A percentile compares a stretch with the other conserved stretches of the same genome.
phyloP scores from a whole-genome alignment of 139 green algal species.

The Astrephomene gubernaculifera region DNA sequence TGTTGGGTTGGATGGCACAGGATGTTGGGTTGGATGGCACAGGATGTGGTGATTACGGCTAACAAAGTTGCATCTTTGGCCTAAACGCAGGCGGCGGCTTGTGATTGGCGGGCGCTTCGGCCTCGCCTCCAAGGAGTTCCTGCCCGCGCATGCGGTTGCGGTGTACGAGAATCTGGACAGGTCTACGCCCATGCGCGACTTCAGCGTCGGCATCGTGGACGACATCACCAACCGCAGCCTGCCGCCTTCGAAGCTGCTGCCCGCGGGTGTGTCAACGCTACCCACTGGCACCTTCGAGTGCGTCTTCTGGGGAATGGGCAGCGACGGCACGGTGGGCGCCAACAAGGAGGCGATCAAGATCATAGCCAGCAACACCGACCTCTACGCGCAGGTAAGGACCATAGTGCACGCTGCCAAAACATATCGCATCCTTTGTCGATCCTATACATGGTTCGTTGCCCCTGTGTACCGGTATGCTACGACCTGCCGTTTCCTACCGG shows the following conservation, averaged over 20 bases:
- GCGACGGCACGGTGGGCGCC: slow-evolving; percentile 70
- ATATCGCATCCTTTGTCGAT: too few relatives aligned
- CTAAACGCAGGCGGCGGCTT: slow-evolving; percentile 20
- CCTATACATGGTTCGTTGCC: too few relatives aligned
- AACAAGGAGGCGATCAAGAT: slow-evolving; percentile 78
- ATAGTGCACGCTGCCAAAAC: too few relatives aligned
- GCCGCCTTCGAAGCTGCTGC: slow-evolving; percentile 41
- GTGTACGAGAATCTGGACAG: slow-evolving; percentile 65
- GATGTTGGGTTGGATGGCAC: too few relatives aligned
- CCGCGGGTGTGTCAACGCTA: slow-evolving; percentile 43
- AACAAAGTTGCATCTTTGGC: too few relatives aligned
- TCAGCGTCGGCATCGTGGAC: slow-evolving; percentile 61
- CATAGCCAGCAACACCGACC: slow-evolving; percentile 53
- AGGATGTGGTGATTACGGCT: too few relatives aligned
- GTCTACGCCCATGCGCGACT: slow-evolving; percentile 44
- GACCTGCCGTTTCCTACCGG: too few relatives aligned
- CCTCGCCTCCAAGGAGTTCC: slow-evolving; percentile 76
- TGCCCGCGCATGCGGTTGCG: slow-evolving; percentile 61
- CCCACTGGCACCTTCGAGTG: slow-evolving; percentile 65
- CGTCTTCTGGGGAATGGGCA: slow-evolving; percentile 73
- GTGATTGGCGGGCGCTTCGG: slow-evolving; percentile 69
- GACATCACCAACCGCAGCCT: slow-evolving; percentile 62
- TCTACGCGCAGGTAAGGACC: slow-evolving; percentile 59
- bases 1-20: too few relatives aligned
- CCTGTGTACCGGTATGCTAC: too few relatives aligned